Percentiles rank a stretch among this genome's conserved stretches.
These are phyloP conservation scores for Ogataea dorogensis DNA, from an alignment of 805 yeast species.

Conservation along the genomic window DNA sequence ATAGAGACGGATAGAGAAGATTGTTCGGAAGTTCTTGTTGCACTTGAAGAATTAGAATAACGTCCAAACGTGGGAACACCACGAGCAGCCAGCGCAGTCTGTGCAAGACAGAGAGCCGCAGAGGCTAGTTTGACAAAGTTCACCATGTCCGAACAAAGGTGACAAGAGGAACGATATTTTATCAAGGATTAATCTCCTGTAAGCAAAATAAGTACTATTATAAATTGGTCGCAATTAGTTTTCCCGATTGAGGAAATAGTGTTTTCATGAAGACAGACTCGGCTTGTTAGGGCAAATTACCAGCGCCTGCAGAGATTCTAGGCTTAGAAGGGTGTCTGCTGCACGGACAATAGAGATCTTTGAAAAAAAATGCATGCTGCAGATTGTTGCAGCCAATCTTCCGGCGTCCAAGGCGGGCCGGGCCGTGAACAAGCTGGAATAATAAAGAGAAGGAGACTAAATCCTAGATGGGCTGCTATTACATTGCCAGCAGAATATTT, in stretches of 20 bases:
- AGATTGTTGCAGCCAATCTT: neutral
- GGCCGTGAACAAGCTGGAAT: no score
- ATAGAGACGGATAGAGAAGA: neutral
- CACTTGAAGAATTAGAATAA: neutral
- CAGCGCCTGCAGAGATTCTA: no score
- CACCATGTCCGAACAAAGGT: conserved; percentile 8
- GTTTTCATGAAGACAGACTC: no score
- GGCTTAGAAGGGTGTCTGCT: no score
- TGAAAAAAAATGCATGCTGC: neutral
- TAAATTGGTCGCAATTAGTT: conserved; percentile 1
- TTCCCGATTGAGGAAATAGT: conserved; percentile 4
- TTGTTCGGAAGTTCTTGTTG: no score
- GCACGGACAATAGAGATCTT: neutral
- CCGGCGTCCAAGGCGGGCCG: neutral
- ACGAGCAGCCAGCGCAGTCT: neutral
- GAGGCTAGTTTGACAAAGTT: conserved; percentile 5
- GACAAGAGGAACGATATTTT: no score
- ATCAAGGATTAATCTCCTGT: no score
- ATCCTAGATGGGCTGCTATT: no score
- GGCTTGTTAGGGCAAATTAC: no score
- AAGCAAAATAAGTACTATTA: no score
- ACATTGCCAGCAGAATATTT: no score
- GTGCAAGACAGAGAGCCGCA: conserved; percentile 2
- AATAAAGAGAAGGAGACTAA: no score
- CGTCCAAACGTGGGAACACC: neutral